Conservation (phyloP, 148 eudicot species). For the Rhododendron kiyosumense region DNA sequence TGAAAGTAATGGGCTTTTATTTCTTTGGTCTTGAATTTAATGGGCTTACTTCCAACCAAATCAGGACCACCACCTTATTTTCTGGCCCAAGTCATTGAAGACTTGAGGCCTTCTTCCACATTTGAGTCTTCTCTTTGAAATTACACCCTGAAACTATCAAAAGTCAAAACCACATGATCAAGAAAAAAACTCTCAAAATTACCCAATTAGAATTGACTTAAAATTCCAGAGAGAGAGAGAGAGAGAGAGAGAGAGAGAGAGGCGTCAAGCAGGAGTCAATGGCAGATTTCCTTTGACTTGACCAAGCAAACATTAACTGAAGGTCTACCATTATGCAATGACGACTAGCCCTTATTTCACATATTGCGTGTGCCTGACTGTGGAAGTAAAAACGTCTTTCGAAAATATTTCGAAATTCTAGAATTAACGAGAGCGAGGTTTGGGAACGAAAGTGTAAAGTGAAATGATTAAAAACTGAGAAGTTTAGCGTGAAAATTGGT, state of each 20-base stretch:
- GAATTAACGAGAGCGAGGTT: background rate
- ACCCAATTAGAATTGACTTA: background rate
- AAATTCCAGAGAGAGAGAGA: background rate
- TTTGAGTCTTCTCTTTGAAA: constrained; percentile 10
- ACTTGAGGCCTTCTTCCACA: background rate
- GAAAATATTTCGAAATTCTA: background rate
- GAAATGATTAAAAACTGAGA: no score
- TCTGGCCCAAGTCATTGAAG: background rate
- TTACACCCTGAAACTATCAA: background rate
- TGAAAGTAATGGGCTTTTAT: background rate
- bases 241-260: constrained; percentile 3
- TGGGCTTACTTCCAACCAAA: background rate
- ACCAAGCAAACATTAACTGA: background rate
- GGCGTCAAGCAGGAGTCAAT: background rate
- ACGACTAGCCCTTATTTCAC: background rate
- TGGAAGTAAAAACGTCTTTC: background rate
- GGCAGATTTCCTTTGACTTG: background rate
- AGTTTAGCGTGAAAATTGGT: no score
- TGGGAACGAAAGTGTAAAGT: background rate
- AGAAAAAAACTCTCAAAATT: background rate
- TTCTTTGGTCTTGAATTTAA: background rate
- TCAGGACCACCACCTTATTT: background rate
- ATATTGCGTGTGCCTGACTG: background rate
- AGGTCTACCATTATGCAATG: background rate
- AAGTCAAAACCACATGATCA: background rate